Base-by-base conservation (phyloP, 1,139 yeast species). In the Protomyces gravidus region DNA sequence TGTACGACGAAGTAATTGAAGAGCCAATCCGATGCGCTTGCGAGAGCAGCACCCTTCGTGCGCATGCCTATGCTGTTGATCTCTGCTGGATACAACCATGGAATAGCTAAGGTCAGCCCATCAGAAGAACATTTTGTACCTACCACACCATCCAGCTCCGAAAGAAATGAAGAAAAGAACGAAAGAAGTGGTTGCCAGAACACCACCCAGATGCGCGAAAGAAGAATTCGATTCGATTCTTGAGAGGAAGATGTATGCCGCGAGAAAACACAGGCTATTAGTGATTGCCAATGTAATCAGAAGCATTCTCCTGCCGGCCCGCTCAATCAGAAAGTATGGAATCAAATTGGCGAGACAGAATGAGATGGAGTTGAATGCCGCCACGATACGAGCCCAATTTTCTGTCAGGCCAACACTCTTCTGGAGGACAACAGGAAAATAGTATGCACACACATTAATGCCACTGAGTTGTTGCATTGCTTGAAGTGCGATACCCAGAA, bases 271-370 rank as follows among this genome's bases (percentile, higher is more conserved):
- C 23, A 52, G 17, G 33, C 58, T 33, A 17, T 61, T 53, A 32
- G 64, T 69, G 50, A 70, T 64, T 1, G 75, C 75, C 60, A 73
- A 72, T 57, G 72, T 65, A 68, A 82, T 74, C 67, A 82, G 70
- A 11, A 77, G 70, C 68, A 81, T 79, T 72, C 84, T 81, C 77
- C 95, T 82, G 70, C 89, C 85, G 45, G 85, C 71, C 55, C 78
- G 76, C 68, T 86, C 92, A 68, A 84, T 76, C 59, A 70, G 60
- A 64, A 67, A 75, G 61, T 68, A 70, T 5, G 73, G 68, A 9
- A 71, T 67, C 78, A 25, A 65, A 7, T 47, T 51, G 17, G 56
- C 42, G 4, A 51, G 30, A 32, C 56, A 51, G 28, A 51, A 51
- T 6, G 56, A 26, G 19, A 51, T 51, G 15, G 49, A 40, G 30